Base-by-base conservation (phyloP, 192 early-diverging fungal genomes). In the Entomortierella beljakovae region DNA sequence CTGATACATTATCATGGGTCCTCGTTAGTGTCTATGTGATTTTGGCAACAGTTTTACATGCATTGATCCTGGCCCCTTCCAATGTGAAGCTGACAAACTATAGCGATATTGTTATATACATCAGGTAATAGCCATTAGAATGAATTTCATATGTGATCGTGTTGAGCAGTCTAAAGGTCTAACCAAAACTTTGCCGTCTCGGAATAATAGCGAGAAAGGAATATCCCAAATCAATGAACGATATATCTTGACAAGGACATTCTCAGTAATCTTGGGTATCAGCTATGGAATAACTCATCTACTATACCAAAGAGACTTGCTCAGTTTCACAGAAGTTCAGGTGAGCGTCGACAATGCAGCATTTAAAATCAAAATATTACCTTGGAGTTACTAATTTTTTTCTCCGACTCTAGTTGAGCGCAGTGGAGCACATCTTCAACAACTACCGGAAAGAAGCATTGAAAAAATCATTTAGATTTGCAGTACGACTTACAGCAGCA, bases 181-280 rank as follows among this genome's bases (percentile, higher is more conserved):
- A 3, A 15, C 5, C 43, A 46, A 46, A 46, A 46, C 50, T 29
- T 35, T 22, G 29, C 13, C 42, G 6, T 10, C 33, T 23, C 57
- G 20, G 20, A 22, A 32, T 43, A 48, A 32, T 64, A 77, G 74
- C 29, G 60, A 69, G 43, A 79, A 65, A 38, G 75, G 75, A 6
- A 65, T 70, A 6, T 13, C 46, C 35, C 75, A 79, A 51, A 50
- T 79, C 61, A 79, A 79, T 31, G 75, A 79, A 23, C 60, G 75
- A 9, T 65, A 70, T 29, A 79, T 79, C 25, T 49, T 79, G 61
- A 65, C 61, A 34, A 34, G 62, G 22, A 54, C 33, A 26, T 79
- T 79, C 26, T 68, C 67, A 1, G 34, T 61, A 9, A 22, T 40
- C 40, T 25, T 79, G 28, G 75, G 67, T 37, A 8, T 61, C 20